Conservation (phyloP, 352 stramenopile genomes). For the Phytopythium mirpurense region DNA sequence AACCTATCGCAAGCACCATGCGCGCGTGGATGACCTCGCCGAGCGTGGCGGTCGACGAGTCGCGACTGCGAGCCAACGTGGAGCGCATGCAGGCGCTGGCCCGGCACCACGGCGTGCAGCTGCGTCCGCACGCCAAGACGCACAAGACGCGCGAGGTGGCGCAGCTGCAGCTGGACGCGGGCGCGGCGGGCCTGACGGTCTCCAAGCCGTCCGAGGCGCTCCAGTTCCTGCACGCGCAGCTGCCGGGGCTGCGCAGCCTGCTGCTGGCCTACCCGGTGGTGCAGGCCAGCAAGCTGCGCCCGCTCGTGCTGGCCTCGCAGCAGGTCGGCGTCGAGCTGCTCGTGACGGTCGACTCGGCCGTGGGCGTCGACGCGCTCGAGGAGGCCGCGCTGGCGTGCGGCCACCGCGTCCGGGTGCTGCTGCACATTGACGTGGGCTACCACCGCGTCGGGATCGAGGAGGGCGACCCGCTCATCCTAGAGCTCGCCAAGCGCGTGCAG, state of each 20-base stretch:
- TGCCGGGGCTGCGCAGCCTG: conserved; percentile 44
- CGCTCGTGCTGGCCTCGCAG: conserved; percentile 44
- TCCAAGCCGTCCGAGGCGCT: conserved; percentile 68
- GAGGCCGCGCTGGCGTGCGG: conserved; percentile 36
- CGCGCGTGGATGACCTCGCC: conserved; percentile 56
- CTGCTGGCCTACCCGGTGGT: conserved; percentile 67
- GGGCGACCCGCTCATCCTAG: conserved; percentile 37
- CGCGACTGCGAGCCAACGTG: conserved; percentile 54
- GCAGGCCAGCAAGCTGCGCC: conserved; percentile 45
- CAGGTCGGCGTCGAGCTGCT: conserved; percentile 42
- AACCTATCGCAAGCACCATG: not conserved
- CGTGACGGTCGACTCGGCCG: conserved; percentile 54
- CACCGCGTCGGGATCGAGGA: conserved; percentile 69
- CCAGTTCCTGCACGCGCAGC: conserved; percentile 42
- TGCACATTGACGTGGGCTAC: conserved; percentile 75
- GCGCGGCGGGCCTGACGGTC: conserved; percentile 53
- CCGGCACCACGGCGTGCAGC: conserved; percentile 30
- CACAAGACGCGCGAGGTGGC: conserved; percentile 77
- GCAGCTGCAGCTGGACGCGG: conserved; percentile 38
- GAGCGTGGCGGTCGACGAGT: conserved; percentile 57
- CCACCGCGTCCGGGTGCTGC: conserved; percentile 42
- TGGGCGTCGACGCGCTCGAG: conserved; percentile 48
- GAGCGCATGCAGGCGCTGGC: conserved; percentile 61
- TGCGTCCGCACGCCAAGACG: conserved; percentile 70
- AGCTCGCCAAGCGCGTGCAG: conserved; percentile 48